phyloP scores from a whole-genome alignment of 495 filamentous ascomycete genomes.

The Neurospora tetraspora region DNA sequence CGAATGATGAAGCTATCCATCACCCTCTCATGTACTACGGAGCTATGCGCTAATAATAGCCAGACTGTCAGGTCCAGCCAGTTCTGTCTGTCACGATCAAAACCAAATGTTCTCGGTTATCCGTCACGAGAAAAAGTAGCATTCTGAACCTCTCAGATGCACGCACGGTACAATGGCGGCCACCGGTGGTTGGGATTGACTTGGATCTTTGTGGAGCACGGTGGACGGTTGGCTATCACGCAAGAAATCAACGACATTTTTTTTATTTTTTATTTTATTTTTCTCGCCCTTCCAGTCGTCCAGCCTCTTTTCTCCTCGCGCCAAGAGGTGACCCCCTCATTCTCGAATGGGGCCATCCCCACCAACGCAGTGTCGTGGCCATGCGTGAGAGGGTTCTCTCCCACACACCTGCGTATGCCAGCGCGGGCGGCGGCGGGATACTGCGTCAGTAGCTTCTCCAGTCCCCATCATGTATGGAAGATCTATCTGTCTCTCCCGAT shows the following conservation, averaged over 20 bases:
- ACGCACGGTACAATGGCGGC: background rate
- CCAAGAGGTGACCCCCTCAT: background rate
- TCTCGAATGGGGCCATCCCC: background rate
- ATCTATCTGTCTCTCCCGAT: conserved; percentile 13
- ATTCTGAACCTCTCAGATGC: background rate
- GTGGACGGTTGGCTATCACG: background rate
- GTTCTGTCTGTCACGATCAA: background rate
- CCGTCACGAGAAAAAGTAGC: background rate
- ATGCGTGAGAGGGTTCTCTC: background rate
- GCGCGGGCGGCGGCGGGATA: conserved; percentile 14
- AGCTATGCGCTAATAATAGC: background rate
- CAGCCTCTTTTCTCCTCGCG: background rate
- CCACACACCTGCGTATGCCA: conserved; percentile 4
- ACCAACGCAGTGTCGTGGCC: conserved; percentile 2
- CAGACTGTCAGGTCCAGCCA: background rate
- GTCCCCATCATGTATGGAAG: conserved; percentile 7
- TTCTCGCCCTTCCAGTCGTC: background rate
- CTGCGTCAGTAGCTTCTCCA: conserved; percentile 5
- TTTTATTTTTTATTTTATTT: background rate
- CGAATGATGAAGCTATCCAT: background rate
- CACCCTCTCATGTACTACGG: background rate
- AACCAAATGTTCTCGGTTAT: background rate
- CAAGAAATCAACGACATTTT: background rate
- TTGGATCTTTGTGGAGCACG: background rate
- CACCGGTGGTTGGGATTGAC: background rate